Percentiles rank a stretch among this genome's conserved stretches.
phyloP scores from a whole-genome alignment of 2,329 filamentous ascomycete species.

The Didymella pinodella region DNA sequence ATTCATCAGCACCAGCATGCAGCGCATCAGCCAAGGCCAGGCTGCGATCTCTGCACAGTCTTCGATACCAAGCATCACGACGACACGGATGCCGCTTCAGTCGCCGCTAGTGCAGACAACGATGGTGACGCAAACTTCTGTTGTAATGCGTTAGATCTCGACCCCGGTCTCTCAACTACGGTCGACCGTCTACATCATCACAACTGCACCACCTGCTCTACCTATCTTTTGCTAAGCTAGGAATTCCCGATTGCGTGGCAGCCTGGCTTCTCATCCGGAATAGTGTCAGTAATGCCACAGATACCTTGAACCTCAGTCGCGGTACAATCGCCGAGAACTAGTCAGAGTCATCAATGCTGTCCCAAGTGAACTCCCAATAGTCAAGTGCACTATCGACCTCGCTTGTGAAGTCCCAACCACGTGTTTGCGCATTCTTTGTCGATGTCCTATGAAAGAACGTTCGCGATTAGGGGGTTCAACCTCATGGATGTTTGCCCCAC shows the following conservation, averaged over 20 bases:
- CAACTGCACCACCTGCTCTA: background rate
- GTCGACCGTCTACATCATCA: constrained; percentile 1
- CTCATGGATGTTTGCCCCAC: constrained; percentile 4
- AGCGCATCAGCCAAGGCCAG: background rate
- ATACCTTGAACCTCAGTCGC: background rate
- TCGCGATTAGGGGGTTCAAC: background rate
- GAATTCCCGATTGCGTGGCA: background rate
- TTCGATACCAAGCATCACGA: background rate
- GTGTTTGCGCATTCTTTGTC: background rate
- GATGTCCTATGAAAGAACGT: background rate
- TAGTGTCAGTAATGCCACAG: background rate
- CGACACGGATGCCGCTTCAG: background rate
- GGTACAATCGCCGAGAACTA: background rate
- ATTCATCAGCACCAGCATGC: background rate
- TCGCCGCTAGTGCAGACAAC: background rate
- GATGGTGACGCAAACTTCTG: constrained; percentile 6
- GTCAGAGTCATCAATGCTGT: background rate
- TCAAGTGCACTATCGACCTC: background rate
- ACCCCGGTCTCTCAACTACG: background rate
- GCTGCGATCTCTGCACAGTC: background rate
- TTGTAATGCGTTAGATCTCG: background rate
- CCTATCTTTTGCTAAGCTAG: background rate
- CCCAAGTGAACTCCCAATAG: background rate
- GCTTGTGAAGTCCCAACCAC: background rate
- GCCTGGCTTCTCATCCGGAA: background rate